phyloP scores from a whole-genome alignment of 1,284 basidiomycete genomes.

The Rhizopogon parksii region DNA sequence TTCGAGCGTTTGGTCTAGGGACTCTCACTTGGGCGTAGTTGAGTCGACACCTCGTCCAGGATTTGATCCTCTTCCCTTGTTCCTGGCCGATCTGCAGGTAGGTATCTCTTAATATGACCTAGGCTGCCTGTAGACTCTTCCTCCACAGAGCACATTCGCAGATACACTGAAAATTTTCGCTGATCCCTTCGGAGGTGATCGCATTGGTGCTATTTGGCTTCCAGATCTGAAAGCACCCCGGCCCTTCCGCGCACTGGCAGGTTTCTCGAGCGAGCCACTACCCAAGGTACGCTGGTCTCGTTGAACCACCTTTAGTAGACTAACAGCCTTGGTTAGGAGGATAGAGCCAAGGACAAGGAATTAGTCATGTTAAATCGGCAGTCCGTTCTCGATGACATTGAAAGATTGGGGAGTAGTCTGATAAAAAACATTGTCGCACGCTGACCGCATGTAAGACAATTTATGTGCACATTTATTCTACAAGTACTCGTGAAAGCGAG shows the following conservation, averaged over 20 bases:
- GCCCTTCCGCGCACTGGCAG: conserved; percentile 78
- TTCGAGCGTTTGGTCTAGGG: conserved; percentile 39
- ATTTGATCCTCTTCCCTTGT: conserved; percentile 74
- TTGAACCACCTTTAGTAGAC: conserved; percentile 13
- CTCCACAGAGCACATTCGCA: conserved; percentile 58
- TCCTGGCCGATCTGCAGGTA: conserved; percentile 70
- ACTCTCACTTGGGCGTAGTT: not conserved
- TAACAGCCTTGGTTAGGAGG: conserved; percentile 20
- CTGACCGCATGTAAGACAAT: conserved; percentile 10
- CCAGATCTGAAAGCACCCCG: conserved; percentile 50
- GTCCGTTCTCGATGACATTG: conserved; percentile 72
- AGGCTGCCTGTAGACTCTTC: conserved; percentile 5
- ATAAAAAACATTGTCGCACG: conserved; percentile 43
- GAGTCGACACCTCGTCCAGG: conserved; percentile 44
- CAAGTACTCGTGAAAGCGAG: not conserved
- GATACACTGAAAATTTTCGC: conserved; percentile 83
- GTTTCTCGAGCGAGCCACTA: conserved; percentile 64
- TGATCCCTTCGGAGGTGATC: conserved; percentile 75
- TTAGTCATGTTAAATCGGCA: conserved; percentile 69
- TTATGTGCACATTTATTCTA: not conserved
- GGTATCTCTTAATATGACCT: conserved; percentile 13
- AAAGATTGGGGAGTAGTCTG: conserved; percentile 70
- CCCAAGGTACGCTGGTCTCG: conserved; percentile 24
- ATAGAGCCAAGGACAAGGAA: conserved; percentile 48
- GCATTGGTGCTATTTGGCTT: conserved; percentile 86